phyloP scores from a whole-genome alignment of 495 filamentous ascomycete genomes.

The Margaritispora aquatica region DNA sequence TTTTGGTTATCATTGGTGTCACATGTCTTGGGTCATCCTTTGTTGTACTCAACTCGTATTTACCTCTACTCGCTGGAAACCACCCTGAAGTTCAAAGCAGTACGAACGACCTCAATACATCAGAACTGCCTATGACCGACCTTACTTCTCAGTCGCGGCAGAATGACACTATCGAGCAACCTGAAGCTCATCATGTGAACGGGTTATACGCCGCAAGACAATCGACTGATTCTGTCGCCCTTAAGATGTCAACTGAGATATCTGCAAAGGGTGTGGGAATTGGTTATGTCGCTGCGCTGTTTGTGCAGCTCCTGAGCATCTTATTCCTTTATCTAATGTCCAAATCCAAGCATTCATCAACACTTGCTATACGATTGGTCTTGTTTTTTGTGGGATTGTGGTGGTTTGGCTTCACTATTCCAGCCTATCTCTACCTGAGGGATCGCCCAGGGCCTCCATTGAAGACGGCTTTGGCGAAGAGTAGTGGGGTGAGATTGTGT shows the following conservation, averaged over 20 bases:
- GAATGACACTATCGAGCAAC: slow-evolving; percentile 18
- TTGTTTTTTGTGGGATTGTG: slow-evolving; percentile 82
- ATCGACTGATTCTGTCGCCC: slow-evolving; percentile 49
- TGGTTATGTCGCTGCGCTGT: slow-evolving; percentile 77
- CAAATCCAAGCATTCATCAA: slow-evolving; percentile 47
- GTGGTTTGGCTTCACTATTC: slow-evolving; percentile 94
- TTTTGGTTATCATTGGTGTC: slow-evolving; percentile 84
- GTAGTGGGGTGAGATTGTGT: slow-evolving; percentile 9
- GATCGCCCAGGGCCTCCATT: slow-evolving; percentile 87
- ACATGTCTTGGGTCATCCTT: slow-evolving; percentile 84
- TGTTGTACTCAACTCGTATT: slow-evolving; percentile 76
- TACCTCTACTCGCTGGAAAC: slow-evolving; percentile 72
- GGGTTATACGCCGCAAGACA: slow-evolving; percentile 29
- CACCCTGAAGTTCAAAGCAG: slow-evolving; percentile 46
- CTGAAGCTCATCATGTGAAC: slow-evolving; percentile 32
- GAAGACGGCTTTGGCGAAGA: slow-evolving; percentile 21
- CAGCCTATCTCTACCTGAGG: slow-evolving; percentile 78
- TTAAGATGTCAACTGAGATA: slow-evolving; percentile 72
- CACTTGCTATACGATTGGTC: slow-evolving; percentile 72
- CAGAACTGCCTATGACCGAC: slow-evolving; percentile 10
- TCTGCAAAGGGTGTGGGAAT: slow-evolving; percentile 90
- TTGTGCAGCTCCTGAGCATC: slow-evolving; percentile 73
- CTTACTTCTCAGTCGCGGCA: slow-evolving; percentile 19
- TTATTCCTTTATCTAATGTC: slow-evolving; percentile 61
- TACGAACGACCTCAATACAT: slow-evolving; percentile 19